Evolutionary conservation across 169 alveolate species (phyloP).

Genomic region (Condylostoma magnum): DNA sequence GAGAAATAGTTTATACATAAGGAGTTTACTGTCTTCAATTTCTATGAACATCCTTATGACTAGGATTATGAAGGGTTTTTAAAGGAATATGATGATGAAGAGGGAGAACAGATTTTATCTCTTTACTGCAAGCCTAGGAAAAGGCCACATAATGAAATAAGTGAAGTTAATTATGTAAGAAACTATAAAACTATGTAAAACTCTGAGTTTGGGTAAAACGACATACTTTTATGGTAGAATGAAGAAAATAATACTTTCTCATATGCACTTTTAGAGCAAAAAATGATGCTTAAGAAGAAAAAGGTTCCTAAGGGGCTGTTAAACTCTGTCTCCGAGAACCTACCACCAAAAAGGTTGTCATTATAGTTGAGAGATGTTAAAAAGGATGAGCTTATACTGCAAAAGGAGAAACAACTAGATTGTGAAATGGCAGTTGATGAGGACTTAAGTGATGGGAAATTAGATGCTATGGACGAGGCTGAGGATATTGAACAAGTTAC

Average conservation of each 20-base stretch:
- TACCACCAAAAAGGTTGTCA: not conserved
- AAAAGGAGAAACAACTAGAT: constrained; percentile 15
- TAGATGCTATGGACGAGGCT: not conserved
- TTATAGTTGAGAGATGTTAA: not conserved
- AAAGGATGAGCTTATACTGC: not conserved
- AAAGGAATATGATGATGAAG: constrained; percentile 22
- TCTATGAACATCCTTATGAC: constrained; percentile 24
- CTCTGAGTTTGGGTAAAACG: constrained; percentile 11
- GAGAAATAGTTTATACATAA: not conserved
- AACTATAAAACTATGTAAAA: constrained; percentile 5
- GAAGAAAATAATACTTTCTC: not conserved
- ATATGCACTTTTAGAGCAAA: not conserved
- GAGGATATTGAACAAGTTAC: not conserved
- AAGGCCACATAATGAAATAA: not conserved
- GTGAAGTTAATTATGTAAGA: not conserved
- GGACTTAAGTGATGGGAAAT: not conserved
- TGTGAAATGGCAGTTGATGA: not conserved
- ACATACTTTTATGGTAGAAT: not conserved
- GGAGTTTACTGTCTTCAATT: not conserved
- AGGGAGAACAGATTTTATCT: not conserved
- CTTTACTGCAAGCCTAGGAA: not conserved
- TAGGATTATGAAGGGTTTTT: not conserved
- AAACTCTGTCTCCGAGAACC: not conserved
- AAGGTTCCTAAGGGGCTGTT: not conserved
- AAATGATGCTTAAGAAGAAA: constrained; percentile 19